phyloP scores from a whole-genome alignment of 2,329 filamentous ascomycete genomes.

The Phoma sp. region DNA sequence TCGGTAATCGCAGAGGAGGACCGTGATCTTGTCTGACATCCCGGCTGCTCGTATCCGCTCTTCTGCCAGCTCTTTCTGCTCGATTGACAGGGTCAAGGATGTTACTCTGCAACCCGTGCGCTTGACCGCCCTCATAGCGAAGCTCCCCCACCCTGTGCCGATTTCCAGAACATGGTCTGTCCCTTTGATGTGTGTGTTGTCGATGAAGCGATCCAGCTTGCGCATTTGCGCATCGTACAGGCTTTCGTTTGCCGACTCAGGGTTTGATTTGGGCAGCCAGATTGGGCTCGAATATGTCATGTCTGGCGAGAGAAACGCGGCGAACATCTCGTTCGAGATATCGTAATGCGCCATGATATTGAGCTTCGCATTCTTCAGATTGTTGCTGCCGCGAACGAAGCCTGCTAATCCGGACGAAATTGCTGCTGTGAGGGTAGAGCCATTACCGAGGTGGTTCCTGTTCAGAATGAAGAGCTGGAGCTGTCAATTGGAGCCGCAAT shows the following conservation, averaged over 20 bases:
- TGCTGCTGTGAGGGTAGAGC: slow-evolving; percentile 66
- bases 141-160: slow-evolving; percentile 76
- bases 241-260: slow-evolving; percentile 57
- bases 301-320: slow-evolving; percentile 73
- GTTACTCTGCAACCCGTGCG: slow-evolving; percentile 72
- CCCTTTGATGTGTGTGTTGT: slow-evolving; percentile 66
- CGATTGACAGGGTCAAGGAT: slow-evolving; percentile 69
- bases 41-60: slow-evolving; percentile 67
- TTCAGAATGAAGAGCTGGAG: slow-evolving; percentile 72
- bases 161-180: slow-evolving; percentile 76
- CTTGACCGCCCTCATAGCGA: slow-evolving; percentile 72
- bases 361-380: slow-evolving; percentile 58
- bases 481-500: slow-evolving; percentile 23
- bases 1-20: slow-evolving; percentile 73
- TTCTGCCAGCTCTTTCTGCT: slow-evolving; percentile 73
- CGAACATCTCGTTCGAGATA: slow-evolving; percentile 77
- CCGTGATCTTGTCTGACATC: slow-evolving; percentile 65
- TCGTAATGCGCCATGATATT: slow-evolving; percentile 78
- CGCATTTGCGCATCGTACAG: slow-evolving; percentile 70
- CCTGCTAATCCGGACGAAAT: slow-evolving; percentile 64
- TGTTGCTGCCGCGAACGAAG: slow-evolving; percentile 56
- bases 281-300: slow-evolving; percentile 79
- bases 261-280: slow-evolving; percentile 59
- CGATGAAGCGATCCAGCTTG: slow-evolving; percentile 70
- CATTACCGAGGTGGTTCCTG: slow-evolving; percentile 67